phyloP scores from a whole-genome alignment of 2,329 filamentous ascomycete genomes.

The Magnaporthales sp. region DNA sequence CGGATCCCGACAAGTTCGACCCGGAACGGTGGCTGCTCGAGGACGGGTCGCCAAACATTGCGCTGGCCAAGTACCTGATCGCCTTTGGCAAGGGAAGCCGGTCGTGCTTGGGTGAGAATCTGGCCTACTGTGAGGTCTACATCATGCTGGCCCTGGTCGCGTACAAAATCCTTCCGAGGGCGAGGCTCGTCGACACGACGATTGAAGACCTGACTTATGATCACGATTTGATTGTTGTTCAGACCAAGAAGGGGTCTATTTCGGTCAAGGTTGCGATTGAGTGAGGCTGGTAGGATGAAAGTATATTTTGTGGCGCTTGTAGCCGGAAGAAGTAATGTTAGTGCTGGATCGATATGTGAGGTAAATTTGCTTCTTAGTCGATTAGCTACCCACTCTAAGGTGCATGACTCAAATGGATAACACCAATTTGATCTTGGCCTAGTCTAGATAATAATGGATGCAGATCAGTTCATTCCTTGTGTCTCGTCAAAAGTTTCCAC shows the following conservation, averaged over 20 bases:
- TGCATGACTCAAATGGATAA: background rate
- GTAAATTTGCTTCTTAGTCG: background rate
- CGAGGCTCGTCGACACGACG: slow-evolving; percentile 19
- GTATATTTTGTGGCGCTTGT: background rate
- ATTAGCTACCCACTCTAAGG: background rate
- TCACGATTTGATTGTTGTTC: slow-evolving; percentile 6
- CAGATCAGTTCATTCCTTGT: background rate
- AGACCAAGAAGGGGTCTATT: slow-evolving; percentile 7
- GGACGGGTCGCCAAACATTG: slow-evolving; percentile 17
- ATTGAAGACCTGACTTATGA: slow-evolving; percentile 20
- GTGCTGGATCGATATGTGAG: background rate
- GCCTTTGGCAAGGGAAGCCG: slow-evolving; percentile 31
- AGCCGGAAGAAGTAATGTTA: background rate
- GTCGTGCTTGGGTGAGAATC: slow-evolving; percentile 31
- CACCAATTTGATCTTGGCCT: background rate
- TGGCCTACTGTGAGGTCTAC: slow-evolving; percentile 22
- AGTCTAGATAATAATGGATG: no score
- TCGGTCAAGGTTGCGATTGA: slow-evolving; percentile 7
- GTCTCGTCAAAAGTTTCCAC: background rate
- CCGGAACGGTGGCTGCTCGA: slow-evolving; percentile 32
- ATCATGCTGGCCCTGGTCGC: slow-evolving; percentile 16
- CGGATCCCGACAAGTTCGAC: slow-evolving; percentile 26
- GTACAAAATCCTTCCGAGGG: slow-evolving; percentile 18
- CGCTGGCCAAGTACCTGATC: slow-evolving; percentile 27
- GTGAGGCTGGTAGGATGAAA: background rate